Conservation (phyloP, 495 filamentous ascomycete species). For the Penicillium tannophilum region DNA sequence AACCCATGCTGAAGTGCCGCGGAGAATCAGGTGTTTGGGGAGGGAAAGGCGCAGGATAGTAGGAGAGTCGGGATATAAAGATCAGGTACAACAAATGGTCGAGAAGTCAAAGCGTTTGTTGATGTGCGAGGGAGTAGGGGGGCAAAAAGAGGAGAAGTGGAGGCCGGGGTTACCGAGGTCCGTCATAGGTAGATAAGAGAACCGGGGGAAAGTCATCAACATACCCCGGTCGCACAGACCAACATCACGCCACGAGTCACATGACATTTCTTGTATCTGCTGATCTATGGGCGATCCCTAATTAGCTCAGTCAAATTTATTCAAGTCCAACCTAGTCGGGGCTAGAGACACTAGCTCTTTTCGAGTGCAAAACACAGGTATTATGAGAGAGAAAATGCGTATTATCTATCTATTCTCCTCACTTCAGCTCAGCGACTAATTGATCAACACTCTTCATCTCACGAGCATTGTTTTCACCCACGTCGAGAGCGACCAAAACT, state of each 20-base stretch:
- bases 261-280: not conserved
- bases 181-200: not conserved
- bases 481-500: conserved; percentile 81
- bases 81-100: not conserved
- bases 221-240: conserved; percentile 1
- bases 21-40: conserved; percentile 13
- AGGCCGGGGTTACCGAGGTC: not conserved
- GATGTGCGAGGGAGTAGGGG: not conserved
- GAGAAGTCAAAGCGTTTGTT: not conserved
- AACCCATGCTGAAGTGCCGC: conserved; percentile 38
- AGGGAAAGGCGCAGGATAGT: conserved; percentile 16
- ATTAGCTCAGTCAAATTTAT: not conserved
- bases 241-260: not conserved
- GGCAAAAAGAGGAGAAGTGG: conserved; percentile 1
- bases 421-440: conserved; percentile 27
- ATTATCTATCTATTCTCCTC: not conserved
- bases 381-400: no score
- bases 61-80: not conserved
- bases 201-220: not conserved
- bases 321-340: not conserved
- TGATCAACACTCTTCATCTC: conserved; percentile 49
- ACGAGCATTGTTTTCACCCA: conserved; percentile 51
- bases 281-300: not conserved
- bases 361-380: no score
- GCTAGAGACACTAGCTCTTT: no score